A percentile compares a stretch with the other conserved stretches of the same genome.
Evolutionary conservation across 148 eudicot genomes (phyloP).

Genomic region (Silene latifolia): DNA sequence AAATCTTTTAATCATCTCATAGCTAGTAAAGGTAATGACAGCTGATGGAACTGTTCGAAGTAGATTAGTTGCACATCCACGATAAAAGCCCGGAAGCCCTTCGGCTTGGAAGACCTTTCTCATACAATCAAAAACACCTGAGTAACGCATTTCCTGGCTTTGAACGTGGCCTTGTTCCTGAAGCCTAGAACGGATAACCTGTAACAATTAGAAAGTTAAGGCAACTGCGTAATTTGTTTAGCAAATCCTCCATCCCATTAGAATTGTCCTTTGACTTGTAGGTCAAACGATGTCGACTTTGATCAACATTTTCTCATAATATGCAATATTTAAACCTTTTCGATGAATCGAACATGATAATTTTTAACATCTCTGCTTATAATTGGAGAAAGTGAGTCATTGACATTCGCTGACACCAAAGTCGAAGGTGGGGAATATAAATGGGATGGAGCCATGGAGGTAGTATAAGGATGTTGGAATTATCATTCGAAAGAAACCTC

Average conservation of each 20-base stretch:
- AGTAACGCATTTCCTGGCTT: conserved; percentile 45
- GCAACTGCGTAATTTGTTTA: not conserved
- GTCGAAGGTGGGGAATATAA: not conserved
- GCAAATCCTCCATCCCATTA: not conserved
- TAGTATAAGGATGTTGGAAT: not conserved
- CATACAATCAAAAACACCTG: conserved; percentile 71
- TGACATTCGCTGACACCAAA: not conserved
- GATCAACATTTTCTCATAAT: not conserved
- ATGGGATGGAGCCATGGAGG: conserved; percentile 1
- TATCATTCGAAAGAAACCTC: conserved; percentile 47
- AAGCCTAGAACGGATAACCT: conserved; percentile 88
- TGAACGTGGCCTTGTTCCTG: conserved; percentile 86
- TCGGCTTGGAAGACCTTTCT: conserved; percentile 43
- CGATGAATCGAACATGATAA: too few species aligned
- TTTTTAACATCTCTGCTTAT: too few species aligned
- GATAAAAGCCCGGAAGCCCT: conserved; percentile 74
- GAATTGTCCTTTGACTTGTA: not conserved
- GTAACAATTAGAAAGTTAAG: conserved; percentile 16
- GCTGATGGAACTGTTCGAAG: conserved; percentile 85
- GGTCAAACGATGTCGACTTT: not conserved
- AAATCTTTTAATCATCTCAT: conserved; percentile 74
- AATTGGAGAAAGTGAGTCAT: too few species aligned
- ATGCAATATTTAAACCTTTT: too few species aligned
- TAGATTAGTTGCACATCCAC: conserved; percentile 92
- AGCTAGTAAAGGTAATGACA: conserved; percentile 89